Percentiles rank a stretch among this genome's conserved stretches.
phyloP scores from a whole-genome alignment of 202 grass and related monocot species.

The Digitaria exilis region DNA sequence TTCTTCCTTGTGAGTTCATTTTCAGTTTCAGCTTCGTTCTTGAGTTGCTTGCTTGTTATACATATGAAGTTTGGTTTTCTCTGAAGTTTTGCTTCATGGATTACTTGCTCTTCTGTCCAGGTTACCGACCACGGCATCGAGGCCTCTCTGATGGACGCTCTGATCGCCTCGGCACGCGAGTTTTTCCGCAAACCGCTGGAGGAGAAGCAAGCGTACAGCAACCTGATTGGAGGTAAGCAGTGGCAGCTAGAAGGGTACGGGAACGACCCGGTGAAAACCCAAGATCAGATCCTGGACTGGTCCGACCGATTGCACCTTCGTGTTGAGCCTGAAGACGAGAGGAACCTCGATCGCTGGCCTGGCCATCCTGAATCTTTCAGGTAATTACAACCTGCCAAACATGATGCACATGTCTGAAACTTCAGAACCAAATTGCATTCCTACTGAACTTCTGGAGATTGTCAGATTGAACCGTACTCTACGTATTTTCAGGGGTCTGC shows the following conservation, averaged over 20 bases:
- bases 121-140: slow-evolving; percentile 38
- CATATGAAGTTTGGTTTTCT: background rate
- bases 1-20: slow-evolving; percentile 18
- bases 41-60: background rate
- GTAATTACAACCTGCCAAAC: background rate
- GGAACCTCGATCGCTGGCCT: slow-evolving; percentile 46
- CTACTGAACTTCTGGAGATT: background rate
- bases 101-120: slow-evolving; percentile 4
- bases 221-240: slow-evolving; percentile 42
- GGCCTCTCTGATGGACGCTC: slow-evolving; percentile 31
- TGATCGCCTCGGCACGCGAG: slow-evolving; percentile 27
- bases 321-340: slow-evolving; percentile 51
- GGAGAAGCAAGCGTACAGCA: slow-evolving; percentile 39
- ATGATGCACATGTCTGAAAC: background rate
- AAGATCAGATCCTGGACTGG: slow-evolving; percentile 57
- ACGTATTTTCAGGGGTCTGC: slow-evolving; percentile 31
- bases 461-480: background rate
- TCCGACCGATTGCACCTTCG: slow-evolving; percentile 46
- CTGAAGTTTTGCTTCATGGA: background rate
- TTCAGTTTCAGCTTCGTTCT: background rate
- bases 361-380: slow-evolving; percentile 33
- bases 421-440: background rate
- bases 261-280: slow-evolving; percentile 34
- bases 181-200: slow-evolving; percentile 43
- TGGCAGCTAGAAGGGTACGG: slow-evolving; percentile 55